Percentiles rank a stretch among this genome's conserved stretches.
phyloP scores from a whole-genome alignment of 2,329 filamentous ascomycete genomes.

The Aureobasidium namibiae region DNA sequence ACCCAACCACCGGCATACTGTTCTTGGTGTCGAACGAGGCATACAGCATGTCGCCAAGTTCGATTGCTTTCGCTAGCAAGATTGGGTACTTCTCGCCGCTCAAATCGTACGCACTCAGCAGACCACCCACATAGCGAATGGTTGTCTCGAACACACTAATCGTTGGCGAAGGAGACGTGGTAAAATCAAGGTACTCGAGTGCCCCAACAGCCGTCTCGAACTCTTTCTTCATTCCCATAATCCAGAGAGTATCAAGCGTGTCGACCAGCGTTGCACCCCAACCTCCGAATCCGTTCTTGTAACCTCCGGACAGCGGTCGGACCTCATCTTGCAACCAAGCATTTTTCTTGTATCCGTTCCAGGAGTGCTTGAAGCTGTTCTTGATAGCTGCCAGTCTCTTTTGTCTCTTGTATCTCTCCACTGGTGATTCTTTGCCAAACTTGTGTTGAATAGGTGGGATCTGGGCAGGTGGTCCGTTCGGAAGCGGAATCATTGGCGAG shows the following conservation, averaged over 20 bases:
- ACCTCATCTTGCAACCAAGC: conserved; percentile 87
- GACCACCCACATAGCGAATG: conserved; percentile 62
- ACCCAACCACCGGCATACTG: conserved; percentile 53
- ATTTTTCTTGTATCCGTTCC: conserved; percentile 70
- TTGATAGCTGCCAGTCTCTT: conserved; percentile 59
- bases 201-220: conserved; percentile 56
- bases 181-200: conserved; percentile 53
- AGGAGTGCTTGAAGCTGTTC: conserved; percentile 67
- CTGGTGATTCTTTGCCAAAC: conserved; percentile 57
- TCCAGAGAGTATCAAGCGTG: conserved; percentile 64
- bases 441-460: conserved; percentile 70
- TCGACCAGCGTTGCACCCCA: conserved; percentile 89
- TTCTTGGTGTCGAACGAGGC: conserved; percentile 61
- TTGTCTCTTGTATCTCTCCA: conserved; percentile 53
- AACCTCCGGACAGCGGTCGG: conserved; percentile 53
- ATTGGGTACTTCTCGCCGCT: conserved; percentile 45
- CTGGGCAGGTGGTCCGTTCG: conserved; percentile 57
- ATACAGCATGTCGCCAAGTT: conserved; percentile 58
- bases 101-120: conserved; percentile 62
- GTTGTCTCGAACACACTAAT: conserved; percentile 65
- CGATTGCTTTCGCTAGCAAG: conserved; percentile 54
- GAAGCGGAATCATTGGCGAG: conserved; percentile 63
- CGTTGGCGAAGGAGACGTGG: conserved; percentile 39
- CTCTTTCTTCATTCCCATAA: conserved; percentile 58
- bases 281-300: conserved; percentile 75